Evolutionary conservation across 129 eudicot genomes (phyloP), one percentile per base, ranked within the genome.

Genomic region (Deinandra increscens): DNA sequence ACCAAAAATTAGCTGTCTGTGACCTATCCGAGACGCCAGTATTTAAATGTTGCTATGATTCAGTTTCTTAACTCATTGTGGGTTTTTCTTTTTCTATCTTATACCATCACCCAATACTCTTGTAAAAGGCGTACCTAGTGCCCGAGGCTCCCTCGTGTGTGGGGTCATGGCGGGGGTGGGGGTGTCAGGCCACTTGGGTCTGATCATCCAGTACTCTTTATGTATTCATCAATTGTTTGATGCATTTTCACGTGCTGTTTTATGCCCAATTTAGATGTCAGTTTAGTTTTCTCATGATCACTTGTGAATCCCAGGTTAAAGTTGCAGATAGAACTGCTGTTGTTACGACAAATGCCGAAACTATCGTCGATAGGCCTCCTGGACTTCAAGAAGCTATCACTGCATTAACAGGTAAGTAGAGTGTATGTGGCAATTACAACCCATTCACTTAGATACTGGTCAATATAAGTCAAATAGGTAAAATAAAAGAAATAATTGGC

Each of bases 341-440:
- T 29, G 73, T 81, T 23, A 91, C 96, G 7, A 81, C 81, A 55
- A 88, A 91, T 68, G 97, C 97, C 51, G 96, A 91, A 78, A 91
- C 97, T 55, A 76, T 59, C 15, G 96, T 82, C 67, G 87, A 86
- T 66, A 86, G 75, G 45, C 97, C 97, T 23, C 66, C 66, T 54
- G 97, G 97, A 63, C 74, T 91, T 68, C 97, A 91, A 86, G 87
- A 91, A 82, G 94, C 94, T 60, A 91, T 91, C 59, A 68, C 78
- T 58, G 76, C 78, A 55, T 83, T 86, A 74, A 88, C 83, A 0
- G 89, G 96, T 91, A 80, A 79, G 1, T 41, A 13, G 11, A 55
- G 60, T 56, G 7, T 73, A 33, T 49, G 62, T 45, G 49, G 15
- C 41, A 12, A 19, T 12, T 39, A 12, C 1, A 15, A 39, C 64